Evolutionary conservation across 495 filamentous ascomycete genomes (phyloP), one percentile per base, ranked within the genome.

Genomic region (Cercophora samala): DNA sequence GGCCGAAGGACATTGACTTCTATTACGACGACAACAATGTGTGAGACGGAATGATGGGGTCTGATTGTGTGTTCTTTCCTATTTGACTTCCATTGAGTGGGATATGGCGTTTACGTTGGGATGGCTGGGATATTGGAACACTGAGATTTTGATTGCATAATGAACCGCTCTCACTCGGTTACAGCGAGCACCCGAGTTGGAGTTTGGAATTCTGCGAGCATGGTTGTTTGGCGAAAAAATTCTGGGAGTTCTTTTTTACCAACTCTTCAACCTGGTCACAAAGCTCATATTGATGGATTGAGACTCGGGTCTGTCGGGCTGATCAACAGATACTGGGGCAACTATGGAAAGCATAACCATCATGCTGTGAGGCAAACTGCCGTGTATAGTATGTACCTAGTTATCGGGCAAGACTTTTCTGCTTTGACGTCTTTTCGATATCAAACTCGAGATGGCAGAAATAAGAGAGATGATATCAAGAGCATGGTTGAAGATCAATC

Each of bases 11-110:
- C 76, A 93, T 97, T 69, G 87, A 90, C 62, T 97, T 96, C 73
- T 86, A 89, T 62, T 97, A 94, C 71, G 89, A 97, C 75, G 92
- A 96, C 74, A 90, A 91, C 72, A 88, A 85, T 58, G 91, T 96
- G 60, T 94, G 79, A 86, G 56, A 54, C 5, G 26, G 42, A n/a
- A 19, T 46, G 37, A 9, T 3, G 5, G 37, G 15, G 9, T 46
- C 37, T 46, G 37, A 17, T 1, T 17, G 37, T 46, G 5, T 46
- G 26, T 29, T 29, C 8, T 29, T 5, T 29, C 13, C 15, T 46
- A 17, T 9, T 46, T 46, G 37, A 13, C 37, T 46, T 46, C 11
- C 5, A 46, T 46, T 46, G 37, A 46, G 6, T 46, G 37, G 37
- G 37, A 46, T 46, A 46, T 46, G 37, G 37, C 37, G 37, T 46